Evolutionary conservation across 2,329 filamentous ascomycete species (phyloP), one percentile per base, ranked within the genome.

Genomic region (Pseudonectria foliicola): DNA sequence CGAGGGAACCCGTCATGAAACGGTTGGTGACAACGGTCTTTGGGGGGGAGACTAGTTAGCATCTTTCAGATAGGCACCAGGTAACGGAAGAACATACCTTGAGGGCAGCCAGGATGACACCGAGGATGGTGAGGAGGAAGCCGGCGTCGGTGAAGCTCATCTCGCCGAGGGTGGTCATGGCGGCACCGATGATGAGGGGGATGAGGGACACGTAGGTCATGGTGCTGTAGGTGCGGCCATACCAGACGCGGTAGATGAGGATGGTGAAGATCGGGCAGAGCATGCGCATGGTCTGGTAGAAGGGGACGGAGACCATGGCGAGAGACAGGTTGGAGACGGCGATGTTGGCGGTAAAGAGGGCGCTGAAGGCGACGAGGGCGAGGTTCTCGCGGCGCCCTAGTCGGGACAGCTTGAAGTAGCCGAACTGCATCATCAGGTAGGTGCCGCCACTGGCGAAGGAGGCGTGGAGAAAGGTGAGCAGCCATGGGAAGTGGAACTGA

Each of bases 291-390:
- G 77, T 75, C 54, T 80, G 76, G 55, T 80, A 77, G 56, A 80
- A 80, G 3, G 77, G 72, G n/a, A 80, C 72, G 1, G 76, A 79
- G 25, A 77, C 75, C 67, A 76, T 68, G 40, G 62, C 63, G 25
- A 79, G 63, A n/a, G 75, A 78, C 15, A 77, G 64, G 56, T 79
- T 79, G n/a, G 73, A 77, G 29, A 77, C 70, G 38, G 75, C 75
- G 45, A 80, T 78, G 56, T 80, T 80, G 53, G 75, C 64, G 12
- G 75, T 79, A 56, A 77, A 80, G 7, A 80, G 65, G 27, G 70
- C 62, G 25, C 75, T 79, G 54, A 80, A 80, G 30, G 70, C 64
- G 23, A 75, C 57, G 27, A 78, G 64, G n/a, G 68, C 64, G 27
- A 74, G 53, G 53, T 75, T 69, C 51, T 79, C 73, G 21, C 64